phyloP scores from a whole-genome alignment of 2,329 filamentous ascomycete genomes.

The Tympanopsis confertula region DNA sequence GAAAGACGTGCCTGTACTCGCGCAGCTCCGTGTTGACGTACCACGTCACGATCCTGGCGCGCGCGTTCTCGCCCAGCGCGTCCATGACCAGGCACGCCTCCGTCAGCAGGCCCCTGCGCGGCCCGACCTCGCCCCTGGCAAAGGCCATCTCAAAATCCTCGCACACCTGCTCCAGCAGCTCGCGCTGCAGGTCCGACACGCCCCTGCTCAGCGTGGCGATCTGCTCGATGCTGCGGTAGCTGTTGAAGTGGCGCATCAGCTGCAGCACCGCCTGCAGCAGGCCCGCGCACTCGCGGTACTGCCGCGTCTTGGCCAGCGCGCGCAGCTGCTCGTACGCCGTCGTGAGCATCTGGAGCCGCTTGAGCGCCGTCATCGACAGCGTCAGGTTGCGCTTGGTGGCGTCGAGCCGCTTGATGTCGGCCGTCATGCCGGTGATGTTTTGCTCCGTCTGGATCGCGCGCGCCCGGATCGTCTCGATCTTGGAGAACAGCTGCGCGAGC shows the following conservation, averaged over 20 bases:
- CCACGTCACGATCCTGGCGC: constrained; percentile 77
- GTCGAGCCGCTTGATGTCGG: constrained; percentile 94
- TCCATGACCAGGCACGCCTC: constrained; percentile 94
- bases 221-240: constrained; percentile 93
- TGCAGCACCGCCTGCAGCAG: constrained; percentile 90
- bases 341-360: constrained; percentile 94
- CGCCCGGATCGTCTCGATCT: constrained; percentile 85
- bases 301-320: constrained; percentile 69
- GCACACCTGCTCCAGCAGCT: constrained; percentile 89
- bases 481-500: constrained; percentile 78
- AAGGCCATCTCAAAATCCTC: constrained; percentile 97
- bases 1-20: constrained; percentile 90
- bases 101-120: constrained; percentile 58
- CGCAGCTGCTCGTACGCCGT: constrained; percentile 96
- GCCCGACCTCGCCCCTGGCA: constrained; percentile 70
- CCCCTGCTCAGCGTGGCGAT: constrained; percentile 87
- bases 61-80: constrained; percentile 78
- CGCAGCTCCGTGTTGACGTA: constrained; percentile 94
- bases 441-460: constrained; percentile 86
- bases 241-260: constrained; percentile 97
- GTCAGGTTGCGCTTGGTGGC: constrained; percentile 94
- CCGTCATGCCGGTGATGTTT: constrained; percentile 96
- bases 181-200: constrained; percentile 83
- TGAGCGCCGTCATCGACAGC: constrained; percentile 92
- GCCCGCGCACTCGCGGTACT: constrained; percentile 91